Conservation (phyloP, 768 basidiomycete genomes). For the Postia placenta region DNA sequence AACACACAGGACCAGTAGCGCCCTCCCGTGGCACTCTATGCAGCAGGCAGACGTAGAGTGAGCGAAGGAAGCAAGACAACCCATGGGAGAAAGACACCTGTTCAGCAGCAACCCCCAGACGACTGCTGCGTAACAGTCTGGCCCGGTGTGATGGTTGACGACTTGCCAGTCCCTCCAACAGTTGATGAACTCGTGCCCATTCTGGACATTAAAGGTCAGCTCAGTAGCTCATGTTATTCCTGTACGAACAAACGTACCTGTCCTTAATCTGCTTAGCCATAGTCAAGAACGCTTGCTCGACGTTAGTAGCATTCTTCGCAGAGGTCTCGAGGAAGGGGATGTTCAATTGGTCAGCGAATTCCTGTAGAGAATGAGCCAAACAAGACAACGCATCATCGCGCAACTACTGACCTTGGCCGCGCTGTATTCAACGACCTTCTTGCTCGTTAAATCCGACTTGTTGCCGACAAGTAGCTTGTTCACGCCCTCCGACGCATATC, state of each 20-base stretch:
- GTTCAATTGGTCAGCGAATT: slow-evolving; percentile 91
- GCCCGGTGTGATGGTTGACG: slow-evolving; percentile 78
- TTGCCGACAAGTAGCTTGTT: slow-evolving; percentile 99
- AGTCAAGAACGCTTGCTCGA: slow-evolving; percentile 98
- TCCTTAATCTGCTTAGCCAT: slow-evolving; percentile 97
- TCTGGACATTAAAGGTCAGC: slow-evolving; percentile 29
- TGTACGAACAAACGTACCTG: slow-evolving; percentile 41
- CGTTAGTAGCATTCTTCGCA: slow-evolving; percentile 98
- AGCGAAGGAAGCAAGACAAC: not conserved
- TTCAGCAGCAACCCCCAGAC: slow-evolving; percentile 75
- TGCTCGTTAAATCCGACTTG: slow-evolving; percentile 96
- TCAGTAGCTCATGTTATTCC: too few relatives aligned
- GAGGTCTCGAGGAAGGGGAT: slow-evolving; percentile 98
- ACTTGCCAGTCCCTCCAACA: slow-evolving; percentile 64
- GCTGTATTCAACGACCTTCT: slow-evolving; percentile 90
- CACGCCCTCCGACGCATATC: slow-evolving; percentile 96
- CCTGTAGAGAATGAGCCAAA: slow-evolving; percentile 38
- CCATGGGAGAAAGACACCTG: slow-evolving; percentile 2
- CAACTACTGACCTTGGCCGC: slow-evolving; percentile 66
- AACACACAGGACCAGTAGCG: slow-evolving; percentile 15
- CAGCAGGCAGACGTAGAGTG: not conserved
- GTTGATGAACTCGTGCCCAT: slow-evolving; percentile 82
- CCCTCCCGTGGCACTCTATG: slow-evolving; percentile 9
- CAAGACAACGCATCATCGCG: too few relatives aligned
- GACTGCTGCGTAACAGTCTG: slow-evolving; percentile 76